phyloP scores from a whole-genome alignment of 345 rosid genomes.

The Lumnitzera littorea region DNA sequence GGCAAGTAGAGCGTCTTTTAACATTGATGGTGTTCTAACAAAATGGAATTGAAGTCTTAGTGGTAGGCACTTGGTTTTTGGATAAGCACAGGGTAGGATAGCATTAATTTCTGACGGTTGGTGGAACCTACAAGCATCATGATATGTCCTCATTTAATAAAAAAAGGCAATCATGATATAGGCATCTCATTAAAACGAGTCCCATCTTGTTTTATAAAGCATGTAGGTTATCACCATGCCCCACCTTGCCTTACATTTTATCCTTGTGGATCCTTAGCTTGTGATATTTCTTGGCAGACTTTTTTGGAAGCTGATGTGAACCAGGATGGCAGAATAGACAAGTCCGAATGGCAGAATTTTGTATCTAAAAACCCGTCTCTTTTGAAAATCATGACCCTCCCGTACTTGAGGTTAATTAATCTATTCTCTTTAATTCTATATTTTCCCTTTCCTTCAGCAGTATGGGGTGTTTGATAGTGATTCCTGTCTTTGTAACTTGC shows the following conservation, averaged over 20 bases:
- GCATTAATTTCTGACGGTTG: no score
- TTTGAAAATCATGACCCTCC: slow-evolving; percentile 90
- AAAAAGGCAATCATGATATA: no score
- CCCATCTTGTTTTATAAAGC: no score
- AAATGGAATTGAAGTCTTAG: no score
- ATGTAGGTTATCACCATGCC: no score
- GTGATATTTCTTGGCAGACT: slow-evolving; percentile 42
- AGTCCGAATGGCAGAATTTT: slow-evolving; percentile 71
- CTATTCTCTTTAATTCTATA: background rate
- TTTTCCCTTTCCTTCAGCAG: background rate
- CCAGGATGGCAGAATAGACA: slow-evolving; percentile 85
- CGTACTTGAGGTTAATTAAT: slow-evolving; percentile 67
- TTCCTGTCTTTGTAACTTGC: slow-evolving; percentile 15
- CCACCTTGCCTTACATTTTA: background rate
- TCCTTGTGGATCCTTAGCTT: background rate
- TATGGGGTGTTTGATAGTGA: background rate
- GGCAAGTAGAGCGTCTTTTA: no score
- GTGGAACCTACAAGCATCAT: no score
- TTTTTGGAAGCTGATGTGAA: slow-evolving; percentile 83
- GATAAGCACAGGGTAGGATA: no score
- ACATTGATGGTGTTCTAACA: no score
- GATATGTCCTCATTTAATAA: no score
- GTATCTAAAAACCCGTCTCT: slow-evolving; percentile 82
- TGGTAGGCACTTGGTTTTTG: no score
- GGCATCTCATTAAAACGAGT: no score